phyloP scores from a whole-genome alignment of 2,329 filamentous ascomycete species.

The Sarocladiaceae sp. region DNA sequence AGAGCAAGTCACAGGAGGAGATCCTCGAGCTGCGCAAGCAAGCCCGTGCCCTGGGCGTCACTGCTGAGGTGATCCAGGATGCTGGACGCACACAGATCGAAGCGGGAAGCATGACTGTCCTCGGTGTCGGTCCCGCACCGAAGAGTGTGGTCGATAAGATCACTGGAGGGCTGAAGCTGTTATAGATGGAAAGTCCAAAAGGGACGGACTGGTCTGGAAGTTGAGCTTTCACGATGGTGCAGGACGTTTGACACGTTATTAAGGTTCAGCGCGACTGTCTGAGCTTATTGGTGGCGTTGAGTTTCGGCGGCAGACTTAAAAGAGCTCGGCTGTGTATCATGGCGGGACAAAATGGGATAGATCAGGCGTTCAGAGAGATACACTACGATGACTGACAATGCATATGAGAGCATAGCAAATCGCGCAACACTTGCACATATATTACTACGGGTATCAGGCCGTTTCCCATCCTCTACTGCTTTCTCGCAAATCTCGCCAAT shows the following conservation, averaged over 20 bases:
- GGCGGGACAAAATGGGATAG: background rate
- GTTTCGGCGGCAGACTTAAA: background rate
- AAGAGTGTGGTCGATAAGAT: slow-evolving; percentile 84
- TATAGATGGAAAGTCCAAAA: slow-evolving; percentile 42
- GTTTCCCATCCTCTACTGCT: slow-evolving; percentile 39
- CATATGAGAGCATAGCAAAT: background rate
- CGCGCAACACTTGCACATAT: background rate
- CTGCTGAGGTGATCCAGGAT: slow-evolving; percentile 86
- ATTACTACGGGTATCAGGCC: slow-evolving; percentile 7
- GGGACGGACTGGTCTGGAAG: background rate
- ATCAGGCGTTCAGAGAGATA: slow-evolving; percentile 6
- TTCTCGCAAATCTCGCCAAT: slow-evolving; percentile 78
- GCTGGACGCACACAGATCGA: slow-evolving; percentile 98
- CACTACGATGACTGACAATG: background rate
- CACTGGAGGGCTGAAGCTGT: slow-evolving; percentile 77
- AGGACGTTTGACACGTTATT: background rate
- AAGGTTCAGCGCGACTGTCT: no score
- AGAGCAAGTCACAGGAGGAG: slow-evolving; percentile 83
- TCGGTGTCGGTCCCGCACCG: slow-evolving; percentile 78
- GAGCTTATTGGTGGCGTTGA: background rate
- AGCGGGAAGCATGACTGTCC: slow-evolving; percentile 83
- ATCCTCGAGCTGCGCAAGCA: slow-evolving; percentile 68
- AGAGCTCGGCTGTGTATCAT: background rate
- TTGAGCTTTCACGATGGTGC: background rate
- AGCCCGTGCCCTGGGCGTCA: slow-evolving; percentile 78